A percentile compares a stretch with the other conserved stretches of the same genome.
Evolutionary conservation across 441 rosid species (phyloP).

Genomic region (Arabidopsis lyrata): DNA sequence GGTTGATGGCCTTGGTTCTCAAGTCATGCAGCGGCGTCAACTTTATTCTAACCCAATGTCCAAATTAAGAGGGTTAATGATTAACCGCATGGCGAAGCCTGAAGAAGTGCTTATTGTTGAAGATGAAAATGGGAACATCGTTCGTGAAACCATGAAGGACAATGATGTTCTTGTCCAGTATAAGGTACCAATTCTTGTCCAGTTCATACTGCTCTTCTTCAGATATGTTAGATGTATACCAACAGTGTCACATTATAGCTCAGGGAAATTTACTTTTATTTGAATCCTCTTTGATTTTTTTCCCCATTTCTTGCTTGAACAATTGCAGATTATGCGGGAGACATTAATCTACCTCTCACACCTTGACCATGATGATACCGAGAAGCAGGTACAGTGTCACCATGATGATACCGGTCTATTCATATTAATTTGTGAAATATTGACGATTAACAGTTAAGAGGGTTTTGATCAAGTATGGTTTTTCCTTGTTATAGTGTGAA

Average conservation of each 20-base stretch:
- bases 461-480: conserved; percentile 16
- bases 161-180: conserved; percentile 99
- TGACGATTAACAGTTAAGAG: conserved; percentile 5
- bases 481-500: not conserved
- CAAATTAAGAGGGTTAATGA: conserved; percentile 95
- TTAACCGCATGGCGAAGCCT: conserved; percentile 99
- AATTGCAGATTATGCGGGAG: conserved; percentile 96
- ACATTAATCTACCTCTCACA: conserved; percentile 94
- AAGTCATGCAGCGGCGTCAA: conserved; percentile 88
- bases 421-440: conserved; percentile 17
- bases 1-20: conserved; percentile 91
- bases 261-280: not conserved
- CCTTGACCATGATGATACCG: conserved; percentile 99
- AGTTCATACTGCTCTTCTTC: conserved; percentile 18
- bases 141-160: conserved; percentile 99
- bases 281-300: conserved; percentile 17
- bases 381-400: conserved; percentile 79
- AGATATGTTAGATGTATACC: conserved; percentile 14
- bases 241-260: conserved; percentile 13
- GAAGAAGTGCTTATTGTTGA: conserved; percentile 99
- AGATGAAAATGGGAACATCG: conserved; percentile 99
- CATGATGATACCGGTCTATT: conserved; percentile 23
- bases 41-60: conserved; percentile 93
- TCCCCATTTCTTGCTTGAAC: conserved; percentile 14
- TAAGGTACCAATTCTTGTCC: conserved; percentile 60